Evolutionary conservation across 805 yeast genomes (phyloP).

Genomic region (Candida boleticola): DNA sequence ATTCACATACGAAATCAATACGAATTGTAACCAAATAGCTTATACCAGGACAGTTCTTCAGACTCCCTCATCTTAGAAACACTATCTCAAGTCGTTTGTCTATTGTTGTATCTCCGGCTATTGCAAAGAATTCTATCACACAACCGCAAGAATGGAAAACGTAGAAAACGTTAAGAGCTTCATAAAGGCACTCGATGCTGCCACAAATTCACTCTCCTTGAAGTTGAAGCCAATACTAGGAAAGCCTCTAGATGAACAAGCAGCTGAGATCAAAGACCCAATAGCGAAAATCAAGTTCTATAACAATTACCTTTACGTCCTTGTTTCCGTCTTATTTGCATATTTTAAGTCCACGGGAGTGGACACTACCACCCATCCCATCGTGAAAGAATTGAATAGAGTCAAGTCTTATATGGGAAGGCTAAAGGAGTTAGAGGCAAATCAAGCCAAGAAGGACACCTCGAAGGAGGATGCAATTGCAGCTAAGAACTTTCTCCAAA

Average conservation of each 20-base stretch:
- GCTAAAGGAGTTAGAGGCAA: constrained; percentile 39
- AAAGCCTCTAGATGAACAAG: constrained; percentile 39
- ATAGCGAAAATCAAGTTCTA: constrained; percentile 29
- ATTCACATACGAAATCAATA: too few species aligned
- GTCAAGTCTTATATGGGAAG: constrained; percentile 68
- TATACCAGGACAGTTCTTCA: too few species aligned
- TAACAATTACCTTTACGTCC: constrained; percentile 47
- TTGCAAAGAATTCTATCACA: too few species aligned
- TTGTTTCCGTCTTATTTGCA: constrained; percentile 57
- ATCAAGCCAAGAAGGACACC: constrained; percentile 15
- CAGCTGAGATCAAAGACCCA: constrained; percentile 19
- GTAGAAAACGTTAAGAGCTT: constrained; percentile 40
- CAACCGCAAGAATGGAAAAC: constrained; percentile 54
- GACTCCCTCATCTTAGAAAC: too few species aligned
- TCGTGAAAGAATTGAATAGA: constrained; percentile 64
- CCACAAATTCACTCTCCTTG: constrained; percentile 33
- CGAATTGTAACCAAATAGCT: too few species aligned
- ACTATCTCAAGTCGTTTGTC: too few species aligned
- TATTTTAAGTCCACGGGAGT: constrained; percentile 58
- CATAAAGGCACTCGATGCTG: constrained; percentile 33
- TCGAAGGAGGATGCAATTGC: constrained; percentile 32
- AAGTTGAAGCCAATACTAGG: constrained; percentile 35
- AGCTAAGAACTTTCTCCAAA: constrained; percentile 47
- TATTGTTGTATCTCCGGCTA: too few species aligned
- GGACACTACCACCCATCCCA: constrained; percentile 56